Base-by-base conservation (phyloP, 2,329 filamentous ascomycete species). In the Hypoxylon sp. region DNA sequence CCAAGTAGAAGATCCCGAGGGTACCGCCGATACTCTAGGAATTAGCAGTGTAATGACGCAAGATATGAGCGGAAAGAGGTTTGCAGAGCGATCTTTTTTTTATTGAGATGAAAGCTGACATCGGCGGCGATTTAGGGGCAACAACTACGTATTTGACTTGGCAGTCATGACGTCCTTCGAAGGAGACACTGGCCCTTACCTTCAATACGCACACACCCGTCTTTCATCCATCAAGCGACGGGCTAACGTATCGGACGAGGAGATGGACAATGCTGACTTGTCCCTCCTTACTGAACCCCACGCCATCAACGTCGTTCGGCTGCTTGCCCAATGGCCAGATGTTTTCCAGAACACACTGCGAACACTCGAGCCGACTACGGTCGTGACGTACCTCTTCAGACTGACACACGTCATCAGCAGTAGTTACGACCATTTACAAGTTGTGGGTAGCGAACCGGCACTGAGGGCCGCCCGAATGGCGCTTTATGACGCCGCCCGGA, bases 31-130 rank as follows among this genome's bases (percentile, higher is more conserved):
- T 82, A 93, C 88, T 10, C 87, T 98, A 2, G 96, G 95, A 71
- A 98, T 98, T 78, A 94, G 92, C 71, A 92, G 92, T 77, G 95
- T 98, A 78, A 98, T 98, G 94, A 94, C 97, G 19, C 95, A 98
- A 81, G 96, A 98, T 78, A 97, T 98, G 94, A 92, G 89, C 72
- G 96, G 95, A 79, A 98, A 98, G 88, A 89, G 93, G 91, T 91
- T 81, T 72, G 86, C 76, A 1, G 11, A 47, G n/a, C 19, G 19
- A 31, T 17, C 11, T 13, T 13, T 22, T 13, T 22, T 54, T 26
- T 10, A 17, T 11, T 22, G 55, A 26, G 35, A 10, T 51, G 81
- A 84, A 81, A 83, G 24, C 60, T 47, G 39, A 63, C 19, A 10
- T 44, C 66, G 37, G 68, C n/a, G 11, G 3, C 29, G 8, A 26